phyloP scores from a whole-genome alignment of 139 green algal species.

The Chlorella sp. region DNA sequence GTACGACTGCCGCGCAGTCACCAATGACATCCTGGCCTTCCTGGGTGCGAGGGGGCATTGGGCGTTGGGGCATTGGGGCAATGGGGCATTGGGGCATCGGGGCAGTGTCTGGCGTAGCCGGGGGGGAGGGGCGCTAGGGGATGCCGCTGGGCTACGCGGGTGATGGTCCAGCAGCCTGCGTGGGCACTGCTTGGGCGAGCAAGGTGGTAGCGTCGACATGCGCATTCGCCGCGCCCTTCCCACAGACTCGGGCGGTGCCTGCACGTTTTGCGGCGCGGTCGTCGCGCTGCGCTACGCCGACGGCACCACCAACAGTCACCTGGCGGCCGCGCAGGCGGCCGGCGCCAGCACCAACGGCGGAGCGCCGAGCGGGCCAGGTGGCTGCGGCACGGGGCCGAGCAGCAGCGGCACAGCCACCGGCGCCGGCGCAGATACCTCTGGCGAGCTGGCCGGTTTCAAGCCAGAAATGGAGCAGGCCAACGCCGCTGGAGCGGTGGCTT shows the following conservation, averaged over 20 bases:
- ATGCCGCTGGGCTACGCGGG: not conserved
- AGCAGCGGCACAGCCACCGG: not conserved
- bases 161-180: not conserved
- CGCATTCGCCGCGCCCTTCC: not conserved
- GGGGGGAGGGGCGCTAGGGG: not conserved
- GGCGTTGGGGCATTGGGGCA: not conserved
- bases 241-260: constrained; percentile 64
- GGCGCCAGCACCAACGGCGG: not conserved
- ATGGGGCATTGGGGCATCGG: not conserved
- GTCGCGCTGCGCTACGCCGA: constrained; percentile 58
- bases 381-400: not conserved
- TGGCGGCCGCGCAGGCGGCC: not conserved
- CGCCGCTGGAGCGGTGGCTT: not conserved
- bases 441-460: not conserved
- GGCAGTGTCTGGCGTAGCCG: not conserved
- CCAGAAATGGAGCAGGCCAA: constrained; percentile 5
- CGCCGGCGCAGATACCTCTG: too few relatives aligned
- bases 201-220: not conserved
- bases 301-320: constrained; percentile 13
- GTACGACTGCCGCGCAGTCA: constrained; percentile 67
- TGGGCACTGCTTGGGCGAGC: not conserved
- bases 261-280: constrained; percentile 70
- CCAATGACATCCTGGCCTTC: constrained; percentile 60
- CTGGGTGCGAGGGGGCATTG: constrained; percentile 44
- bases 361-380: not conserved